Evolutionary conservation across 2,329 filamentous ascomycete species (phyloP), one percentile per base, ranked within the genome.

Genomic region (Pseudogymnoascus sp.): DNA sequence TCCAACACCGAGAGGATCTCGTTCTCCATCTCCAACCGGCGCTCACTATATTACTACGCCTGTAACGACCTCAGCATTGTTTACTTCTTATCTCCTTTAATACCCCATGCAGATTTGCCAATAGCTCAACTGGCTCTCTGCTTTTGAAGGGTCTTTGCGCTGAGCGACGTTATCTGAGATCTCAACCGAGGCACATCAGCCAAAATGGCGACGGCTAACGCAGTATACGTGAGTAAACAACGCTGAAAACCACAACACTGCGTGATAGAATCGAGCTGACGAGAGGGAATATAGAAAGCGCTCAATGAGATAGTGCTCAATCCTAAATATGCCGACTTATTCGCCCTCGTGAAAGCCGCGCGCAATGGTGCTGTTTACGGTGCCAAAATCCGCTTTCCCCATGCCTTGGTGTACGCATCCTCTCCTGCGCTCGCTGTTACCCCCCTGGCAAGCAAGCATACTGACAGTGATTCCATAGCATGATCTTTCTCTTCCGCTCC

Each of bases 311-410:
- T 96, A 63, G 81, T 93, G 68, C 84, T 95, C 65, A 87, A 97
- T 74, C 92, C 93, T 5, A 83, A 86, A 68, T 90, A 96, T 78
- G 91, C 95, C 71, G 91, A 95, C 71, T 75, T 92, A 62, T 84
- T 99, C 65, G 86, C 90, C 63, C 82, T 99, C 68, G 75, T 96
- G 75, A 99, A 99, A 83, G 91, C 87, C 71, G 89, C 95, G 68
- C 91, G 95, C 77, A 99, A 97, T 86, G 95, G 95, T 75, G 88
- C 93, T 68, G 91, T 99, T 66, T 99, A 99, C 78, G 95, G 95
- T 65, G 87, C 90, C 71, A 97, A 97, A 84, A 91, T 99, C 76
- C 93, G 95, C 67, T 97, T 99, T 79, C 95, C 95, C 67, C 95
- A 99, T 79, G 95, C 95, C 65, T 83, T 99, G 69, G 95, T 99